Evolutionary conservation across 202 grass and related monocot species (phyloP).

Genomic region (Schoenoplectus tabernaemontani): DNA sequence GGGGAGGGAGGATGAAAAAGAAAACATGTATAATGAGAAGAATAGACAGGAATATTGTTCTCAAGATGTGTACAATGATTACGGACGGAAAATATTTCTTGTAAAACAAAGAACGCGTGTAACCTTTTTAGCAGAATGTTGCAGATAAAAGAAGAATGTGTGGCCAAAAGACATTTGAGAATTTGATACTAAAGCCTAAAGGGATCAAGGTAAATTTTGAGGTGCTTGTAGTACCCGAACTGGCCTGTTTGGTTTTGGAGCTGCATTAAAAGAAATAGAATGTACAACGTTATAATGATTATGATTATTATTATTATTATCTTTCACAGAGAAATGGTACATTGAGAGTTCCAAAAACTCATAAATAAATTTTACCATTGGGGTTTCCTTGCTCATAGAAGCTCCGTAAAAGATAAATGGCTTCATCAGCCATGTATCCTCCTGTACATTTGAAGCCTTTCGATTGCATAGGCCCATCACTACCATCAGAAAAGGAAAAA

Average conservation of each 20-base stretch:
- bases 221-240: conserved; percentile 32
- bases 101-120: neutral
- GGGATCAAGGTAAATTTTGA: conserved; percentile 5
- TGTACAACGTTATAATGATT: no score
- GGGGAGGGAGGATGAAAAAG: neutral
- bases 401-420: conserved; percentile 57
- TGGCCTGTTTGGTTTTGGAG: conserved; percentile 82
- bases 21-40: neutral
- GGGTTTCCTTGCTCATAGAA: conserved; percentile 98
- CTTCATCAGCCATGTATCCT: conserved; percentile 69
- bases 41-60: neutral
- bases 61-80: neutral
- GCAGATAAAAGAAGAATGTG: neutral
- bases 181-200: neutral
- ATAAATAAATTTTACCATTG: conserved; percentile 40
- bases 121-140: conserved; percentile 4
- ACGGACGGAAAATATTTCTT: no score
- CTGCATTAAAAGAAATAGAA: conserved; percentile 40
- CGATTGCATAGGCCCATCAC: conserved; percentile 26
- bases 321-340: neutral
- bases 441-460: conserved; percentile 74
- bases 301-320: neutral
- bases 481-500: conserved; percentile 1
- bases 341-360: conserved; percentile 3
- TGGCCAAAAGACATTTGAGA: neutral